Base-by-base conservation (phyloP, 768 basidiomycete species). In the Naganishia kalamii region DNA sequence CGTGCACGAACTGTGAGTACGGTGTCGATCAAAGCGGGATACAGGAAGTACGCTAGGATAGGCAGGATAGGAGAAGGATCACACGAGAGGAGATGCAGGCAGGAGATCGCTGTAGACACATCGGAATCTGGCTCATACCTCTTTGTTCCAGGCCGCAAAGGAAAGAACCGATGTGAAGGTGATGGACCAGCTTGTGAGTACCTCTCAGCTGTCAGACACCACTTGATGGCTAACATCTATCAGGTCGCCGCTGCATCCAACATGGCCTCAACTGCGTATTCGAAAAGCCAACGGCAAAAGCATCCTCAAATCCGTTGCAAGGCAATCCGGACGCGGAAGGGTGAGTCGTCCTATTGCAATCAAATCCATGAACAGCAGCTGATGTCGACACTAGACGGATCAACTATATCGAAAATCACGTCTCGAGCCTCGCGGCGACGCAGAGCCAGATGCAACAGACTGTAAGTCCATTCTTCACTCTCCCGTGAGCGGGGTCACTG, bases 151-250 rank as follows among this genome's bases (percentile, higher is more conserved):
- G 54, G 54, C 15, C 72, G 76, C 1, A 70, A 67, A 63, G 76
- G 76, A 13, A 77, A 77, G 65, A 77, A 77, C 48, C 44, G 76
- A 33, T 77, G 76, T 48, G 74, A 77, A 65, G 66, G 69, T 30
- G 75, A 75, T 66, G 48, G 37, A 25, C 54, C 54, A 25, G 54
- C 54, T 40, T 57, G 54, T 57, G 29, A 2, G 51, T 49, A 11
- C 4, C 8, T n/a, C 35, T 7, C 32, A 21, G 21, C 33, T 33
- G 29, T 57, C 37, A 23, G 35, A 12, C 23, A 23, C 37, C 21
- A 15, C 27, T 23, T n/a, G 27, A 60, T 17, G 23, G n/a, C 23
- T 23, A 49, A 46, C 51, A 47, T 33, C 37, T 69, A 0, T 72
- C 54, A 57, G 54, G 76, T 62, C 65, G 70, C 25, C 68, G 76